Conservation (phyloP, 2,329 filamentous ascomycete genomes). For the Capronia americana region DNA sequence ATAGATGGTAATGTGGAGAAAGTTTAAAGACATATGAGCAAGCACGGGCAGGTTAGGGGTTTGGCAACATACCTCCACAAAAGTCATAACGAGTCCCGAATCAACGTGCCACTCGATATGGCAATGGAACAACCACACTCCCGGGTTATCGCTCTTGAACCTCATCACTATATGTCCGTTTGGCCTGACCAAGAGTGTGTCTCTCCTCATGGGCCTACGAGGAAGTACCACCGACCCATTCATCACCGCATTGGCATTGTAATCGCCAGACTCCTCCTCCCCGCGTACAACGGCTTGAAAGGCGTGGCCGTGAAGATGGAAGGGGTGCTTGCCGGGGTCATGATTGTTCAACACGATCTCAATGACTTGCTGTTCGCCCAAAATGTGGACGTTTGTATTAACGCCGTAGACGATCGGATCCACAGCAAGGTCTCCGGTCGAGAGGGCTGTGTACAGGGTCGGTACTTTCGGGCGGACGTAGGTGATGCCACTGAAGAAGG, state of each 20-base stretch:
- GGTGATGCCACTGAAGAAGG: constrained; percentile 77
- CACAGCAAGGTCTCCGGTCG: constrained; percentile 60
- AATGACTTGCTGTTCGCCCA: constrained; percentile 63
- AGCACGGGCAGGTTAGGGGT: too few relatives aligned
- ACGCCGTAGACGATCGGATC: constrained; percentile 69
- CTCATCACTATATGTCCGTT: constrained; percentile 63
- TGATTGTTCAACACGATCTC: constrained; percentile 51
- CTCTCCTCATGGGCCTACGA: constrained; percentile 55
- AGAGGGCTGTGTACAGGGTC: constrained; percentile 76
- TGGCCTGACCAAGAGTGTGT: constrained; percentile 61
- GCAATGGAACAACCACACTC: constrained; percentile 58
- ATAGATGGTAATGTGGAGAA: constrained; percentile 41
- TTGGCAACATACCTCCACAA: constrained; percentile 51
- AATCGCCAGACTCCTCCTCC: constrained; percentile 42
- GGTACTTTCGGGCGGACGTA: constrained; percentile 79
- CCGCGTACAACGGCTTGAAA: constrained; percentile 65
- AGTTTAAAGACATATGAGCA: constrained; percentile 39
- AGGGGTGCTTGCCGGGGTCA: constrained; percentile 66
- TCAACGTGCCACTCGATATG: constrained; percentile 62
- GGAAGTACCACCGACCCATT: constrained; percentile 43
- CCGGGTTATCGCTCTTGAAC: constrained; percentile 62
- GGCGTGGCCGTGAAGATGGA: constrained; percentile 73
- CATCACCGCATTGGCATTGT: constrained; percentile 44
- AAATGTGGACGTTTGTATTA: constrained; percentile 70
- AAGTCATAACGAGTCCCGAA: constrained; percentile 58